Conservation (phyloP, 805 yeast genomes). For the Blastobotrys mokoenaii region DNA sequence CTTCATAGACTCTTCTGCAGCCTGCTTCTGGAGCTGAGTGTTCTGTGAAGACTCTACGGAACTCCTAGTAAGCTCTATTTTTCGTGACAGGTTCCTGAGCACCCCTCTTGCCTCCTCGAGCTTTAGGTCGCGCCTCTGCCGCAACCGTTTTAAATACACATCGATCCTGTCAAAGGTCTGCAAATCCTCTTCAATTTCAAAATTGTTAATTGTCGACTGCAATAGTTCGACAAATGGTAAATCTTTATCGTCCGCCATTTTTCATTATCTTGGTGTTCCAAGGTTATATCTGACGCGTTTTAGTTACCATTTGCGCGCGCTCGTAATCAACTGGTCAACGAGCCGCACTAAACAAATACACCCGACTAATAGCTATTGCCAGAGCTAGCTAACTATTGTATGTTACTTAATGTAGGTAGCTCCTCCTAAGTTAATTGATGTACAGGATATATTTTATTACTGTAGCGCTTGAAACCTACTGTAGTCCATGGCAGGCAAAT, state of each 20-base stretch:
- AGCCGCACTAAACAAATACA: not conserved
- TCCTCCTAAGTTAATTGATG: too few relatives aligned
- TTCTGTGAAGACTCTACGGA: slow-evolving; percentile 10
- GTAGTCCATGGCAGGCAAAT: too few relatives aligned
- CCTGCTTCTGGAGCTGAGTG: slow-evolving; percentile 10
- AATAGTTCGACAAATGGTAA: not conserved
- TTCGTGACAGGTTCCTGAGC: slow-evolving; percentile 15
- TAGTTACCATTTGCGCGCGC: too few relatives aligned
- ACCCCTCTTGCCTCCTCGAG: slow-evolving; percentile 13
- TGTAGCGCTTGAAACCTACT: too few relatives aligned
- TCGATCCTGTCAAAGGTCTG: slow-evolving; percentile 18
- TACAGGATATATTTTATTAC: too few relatives aligned
- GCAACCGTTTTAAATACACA: slow-evolving; percentile 9
- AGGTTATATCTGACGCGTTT: not conserved
- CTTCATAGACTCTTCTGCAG: slow-evolving; percentile 12
- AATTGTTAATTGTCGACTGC: slow-evolving; percentile 14
- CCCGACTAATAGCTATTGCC: not conserved
- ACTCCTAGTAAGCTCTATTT: slow-evolving; percentile 17
- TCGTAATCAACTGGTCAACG: too few relatives aligned
- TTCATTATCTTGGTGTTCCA: not conserved
- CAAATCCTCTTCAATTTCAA: slow-evolving; percentile 18
- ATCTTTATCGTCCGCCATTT: not conserved
- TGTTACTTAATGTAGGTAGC: too few relatives aligned
- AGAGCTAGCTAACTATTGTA: not conserved
- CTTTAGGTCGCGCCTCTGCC: slow-evolving; percentile 8